These are phyloP conservation scores for Coemansia sp. DNA, from an alignment of 192 early-diverging fungal species.

Conservation along the genomic window DNA sequence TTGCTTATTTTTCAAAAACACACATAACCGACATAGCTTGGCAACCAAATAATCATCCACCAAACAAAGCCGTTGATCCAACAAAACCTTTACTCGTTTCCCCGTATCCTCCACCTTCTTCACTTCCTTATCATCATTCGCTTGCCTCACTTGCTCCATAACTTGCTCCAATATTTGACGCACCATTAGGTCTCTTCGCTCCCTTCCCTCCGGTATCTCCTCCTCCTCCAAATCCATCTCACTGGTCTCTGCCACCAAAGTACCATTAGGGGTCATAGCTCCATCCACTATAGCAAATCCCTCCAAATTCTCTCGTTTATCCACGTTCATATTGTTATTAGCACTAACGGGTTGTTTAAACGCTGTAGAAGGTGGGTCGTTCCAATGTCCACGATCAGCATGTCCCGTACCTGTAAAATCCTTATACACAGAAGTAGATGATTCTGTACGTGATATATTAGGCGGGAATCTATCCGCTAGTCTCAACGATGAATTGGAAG, in stretches of 20 bases:
- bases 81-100: conserved; percentile 28
- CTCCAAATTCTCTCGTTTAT: conserved; percentile 1
- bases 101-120: conserved; percentile 37
- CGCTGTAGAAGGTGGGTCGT: conserved; percentile 51
- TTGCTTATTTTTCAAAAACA: conserved; percentile 18
- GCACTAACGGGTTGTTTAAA: conserved; percentile 20
- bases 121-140: not conserved
- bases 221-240: not conserved
- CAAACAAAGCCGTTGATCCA: conserved; percentile 18
- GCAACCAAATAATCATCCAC: conserved; percentile 29
- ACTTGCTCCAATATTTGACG: conserved; percentile 6
- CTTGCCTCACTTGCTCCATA: not conserved
- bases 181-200: conserved; percentile 6
- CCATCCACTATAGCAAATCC: conserved; percentile 35
- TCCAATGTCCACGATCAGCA: conserved; percentile 55
- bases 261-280: conserved; percentile 15
- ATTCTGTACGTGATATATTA: conserved; percentile 19
- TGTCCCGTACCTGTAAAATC: conserved; percentile 47
- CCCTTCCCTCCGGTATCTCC: conserved; percentile 18
- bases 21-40: conserved; percentile 11
- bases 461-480: not conserved
- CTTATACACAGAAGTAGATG: conserved; percentile 33
- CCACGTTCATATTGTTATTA: not conserved
- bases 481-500: no score
- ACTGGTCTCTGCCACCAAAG: conserved; percentile 5